A percentile compares a stretch with the other conserved stretches of the same genome.
Conservation (phyloP, 73 alveolate species). For the Stentor roeselii region DNA sequence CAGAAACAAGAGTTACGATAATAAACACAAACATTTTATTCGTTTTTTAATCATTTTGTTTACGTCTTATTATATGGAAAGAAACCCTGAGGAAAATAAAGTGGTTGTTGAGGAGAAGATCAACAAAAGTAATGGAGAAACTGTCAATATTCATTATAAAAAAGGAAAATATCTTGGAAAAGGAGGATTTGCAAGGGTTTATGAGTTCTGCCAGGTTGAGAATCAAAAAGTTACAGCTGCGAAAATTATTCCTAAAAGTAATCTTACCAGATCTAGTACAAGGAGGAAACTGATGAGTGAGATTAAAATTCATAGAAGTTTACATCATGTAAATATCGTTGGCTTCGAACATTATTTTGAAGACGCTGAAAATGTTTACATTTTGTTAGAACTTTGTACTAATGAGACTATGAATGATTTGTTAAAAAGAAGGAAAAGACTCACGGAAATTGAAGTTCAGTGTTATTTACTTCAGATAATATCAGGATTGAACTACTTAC, state of each 20-base stretch:
- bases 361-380: constrained; percentile 56
- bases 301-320: constrained; percentile 90
- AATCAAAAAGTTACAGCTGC: constrained; percentile 72
- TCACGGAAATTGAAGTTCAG: constrained; percentile 56
- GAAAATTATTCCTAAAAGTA: constrained; percentile 83
- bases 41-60: neutral
- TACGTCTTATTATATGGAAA: too few species aligned
- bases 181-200: constrained; percentile 96
- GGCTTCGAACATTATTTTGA: constrained; percentile 91
- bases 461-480: constrained; percentile 49
- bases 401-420: constrained; percentile 52
- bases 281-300: constrained; percentile 91
- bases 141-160: neutral
- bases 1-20: neutral
- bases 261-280: constrained; percentile 84
- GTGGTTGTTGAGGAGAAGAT: constrained; percentile 1
- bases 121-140: neutral
- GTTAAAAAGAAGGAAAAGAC: constrained; percentile 45
- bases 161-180: constrained; percentile 80
- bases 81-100: neutral
- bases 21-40: neutral
- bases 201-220: constrained; percentile 73
- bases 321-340: constrained; percentile 87
- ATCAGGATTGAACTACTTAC: constrained; percentile 52
- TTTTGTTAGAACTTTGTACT: constrained; percentile 54